phyloP scores from a whole-genome alignment of 73 alveolate species.

The Paramecium bursaria region DNA sequence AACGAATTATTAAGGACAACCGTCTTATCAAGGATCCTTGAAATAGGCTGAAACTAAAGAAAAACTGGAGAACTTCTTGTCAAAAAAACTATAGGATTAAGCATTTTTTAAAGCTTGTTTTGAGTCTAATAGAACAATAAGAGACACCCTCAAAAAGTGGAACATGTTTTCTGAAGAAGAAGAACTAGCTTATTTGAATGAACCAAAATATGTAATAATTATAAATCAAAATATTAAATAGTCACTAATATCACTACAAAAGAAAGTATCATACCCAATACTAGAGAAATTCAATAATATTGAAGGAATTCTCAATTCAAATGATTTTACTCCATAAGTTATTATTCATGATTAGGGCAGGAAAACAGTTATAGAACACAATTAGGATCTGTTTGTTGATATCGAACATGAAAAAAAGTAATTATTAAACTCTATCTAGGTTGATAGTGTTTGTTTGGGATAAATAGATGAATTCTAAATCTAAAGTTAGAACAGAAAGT shows the following conservation, averaged over 20 bases:
- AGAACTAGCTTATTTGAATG: conserved; percentile 26
- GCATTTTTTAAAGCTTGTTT: conserved; percentile 37
- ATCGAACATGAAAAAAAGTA: conserved; percentile 36
- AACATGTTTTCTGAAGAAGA: conserved; percentile 50
- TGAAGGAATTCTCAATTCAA: not conserved
- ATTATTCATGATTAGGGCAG: conserved; percentile 14
- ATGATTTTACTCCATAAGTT: conserved; percentile 20
- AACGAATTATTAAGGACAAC: not conserved
- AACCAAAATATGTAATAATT: conserved; percentile 53
- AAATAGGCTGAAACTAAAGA: conserved; percentile 6
- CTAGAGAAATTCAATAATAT: not conserved
- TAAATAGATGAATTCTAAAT: conserved; percentile 11
- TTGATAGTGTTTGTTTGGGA: conserved; percentile 49
- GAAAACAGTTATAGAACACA: conserved; percentile 51
- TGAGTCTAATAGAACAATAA: conserved; percentile 7
- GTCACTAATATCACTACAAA: conserved; percentile 41
- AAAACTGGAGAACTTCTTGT: conserved; percentile 11
- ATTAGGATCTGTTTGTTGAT: conserved; percentile 44
- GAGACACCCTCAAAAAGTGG: conserved; percentile 50
- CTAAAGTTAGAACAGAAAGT: conserved; percentile 39
- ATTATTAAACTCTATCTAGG: not conserved
- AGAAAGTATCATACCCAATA: conserved; percentile 42
- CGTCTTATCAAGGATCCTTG: not conserved
- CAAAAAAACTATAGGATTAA: conserved; percentile 21
- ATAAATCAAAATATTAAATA: conserved; percentile 3